phyloP scores from a whole-genome alignment of 805 yeast species.

The Wickerhamiella sorbophila region DNA sequence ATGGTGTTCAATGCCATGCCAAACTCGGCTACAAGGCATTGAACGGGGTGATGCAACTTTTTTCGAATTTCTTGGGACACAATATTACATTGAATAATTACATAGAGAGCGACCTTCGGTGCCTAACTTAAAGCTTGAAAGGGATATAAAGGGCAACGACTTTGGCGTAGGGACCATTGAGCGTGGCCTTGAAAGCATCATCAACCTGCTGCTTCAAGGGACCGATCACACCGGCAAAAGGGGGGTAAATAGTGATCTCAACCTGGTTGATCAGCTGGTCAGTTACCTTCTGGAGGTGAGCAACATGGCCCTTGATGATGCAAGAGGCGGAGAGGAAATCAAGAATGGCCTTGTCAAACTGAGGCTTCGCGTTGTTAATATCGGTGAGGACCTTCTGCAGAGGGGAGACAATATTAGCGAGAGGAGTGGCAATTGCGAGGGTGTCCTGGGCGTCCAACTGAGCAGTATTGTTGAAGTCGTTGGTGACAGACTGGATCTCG shows the following conservation, averaged over 20 bases:
- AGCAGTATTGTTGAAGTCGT: background rate
- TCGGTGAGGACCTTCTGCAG: background rate
- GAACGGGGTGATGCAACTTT: too few relatives aligned
- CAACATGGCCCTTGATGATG: conserved; percentile 1
- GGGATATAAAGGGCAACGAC: background rate
- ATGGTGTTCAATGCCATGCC: too few relatives aligned
- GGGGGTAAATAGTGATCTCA: background rate
- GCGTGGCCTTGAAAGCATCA: background rate
- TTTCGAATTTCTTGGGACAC: too few relatives aligned
- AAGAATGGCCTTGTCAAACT: conserved; percentile 5
- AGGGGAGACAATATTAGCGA: background rate
- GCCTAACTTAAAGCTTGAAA: background rate
- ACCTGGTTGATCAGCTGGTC: background rate
- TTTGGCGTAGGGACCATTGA: background rate
- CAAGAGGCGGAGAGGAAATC: conserved; percentile 2
- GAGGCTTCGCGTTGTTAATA: conserved; percentile 1
- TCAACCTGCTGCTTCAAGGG: background rate
- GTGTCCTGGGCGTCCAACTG: background rate
- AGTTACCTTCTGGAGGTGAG: background rate
- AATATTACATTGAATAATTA: too few relatives aligned
- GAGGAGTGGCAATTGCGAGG: background rate
- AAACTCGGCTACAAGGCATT: too few relatives aligned
- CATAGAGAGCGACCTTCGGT: too few relatives aligned
- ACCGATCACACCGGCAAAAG: background rate
- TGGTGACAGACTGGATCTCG: background rate